phyloP scores from a whole-genome alignment of 1,139 yeast genomes.

The Hemisphaericaspora subhashii region DNA sequence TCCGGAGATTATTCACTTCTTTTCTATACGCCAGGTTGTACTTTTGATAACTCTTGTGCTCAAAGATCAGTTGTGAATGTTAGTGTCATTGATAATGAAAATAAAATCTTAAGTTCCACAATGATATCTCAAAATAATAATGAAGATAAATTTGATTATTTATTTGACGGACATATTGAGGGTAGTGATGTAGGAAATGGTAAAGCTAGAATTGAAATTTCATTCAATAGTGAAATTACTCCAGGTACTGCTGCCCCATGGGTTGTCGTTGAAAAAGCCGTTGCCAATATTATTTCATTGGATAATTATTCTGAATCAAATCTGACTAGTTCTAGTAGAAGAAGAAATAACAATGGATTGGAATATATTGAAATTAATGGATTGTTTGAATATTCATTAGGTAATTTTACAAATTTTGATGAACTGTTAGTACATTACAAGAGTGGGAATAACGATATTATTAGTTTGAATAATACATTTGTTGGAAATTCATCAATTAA shows the following conservation, averaged over 20 bases:
- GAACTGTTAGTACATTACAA: constrained; percentile 27
- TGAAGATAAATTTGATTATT: constrained; percentile 73
- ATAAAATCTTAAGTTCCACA: constrained; percentile 39
- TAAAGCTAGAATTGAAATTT: constrained; percentile 53
- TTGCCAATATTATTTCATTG: constrained; percentile 53
- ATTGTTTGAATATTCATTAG: constrained; percentile 74
- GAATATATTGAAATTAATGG: constrained; percentile 55
- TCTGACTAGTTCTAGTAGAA: constrained; percentile 29
- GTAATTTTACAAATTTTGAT: constrained; percentile 60
- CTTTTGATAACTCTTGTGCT: constrained; percentile 63
- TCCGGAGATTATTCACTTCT: constrained; percentile 75
- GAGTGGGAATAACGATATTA: constrained; percentile 28
- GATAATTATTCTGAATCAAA: constrained; percentile 40
- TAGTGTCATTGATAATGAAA: constrained; percentile 54
- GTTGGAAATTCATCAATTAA: constrained; percentile 74
- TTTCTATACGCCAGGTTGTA: constrained; percentile 87
- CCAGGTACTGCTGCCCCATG: constrained; percentile 29
- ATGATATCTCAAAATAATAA: constrained; percentile 77
- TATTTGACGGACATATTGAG: constrained; percentile 70
- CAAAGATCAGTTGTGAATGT: constrained; percentile 78
- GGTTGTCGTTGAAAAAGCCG: constrained; percentile 75
- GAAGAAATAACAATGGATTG: constrained; percentile 19
- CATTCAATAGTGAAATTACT: constrained; percentile 34
- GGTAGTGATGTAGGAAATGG: constrained; percentile 40
- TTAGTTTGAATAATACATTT: constrained; percentile 34